phyloP scores from a whole-genome alignment of 495 filamentous ascomycete genomes.

The Cairneyella variabilis region DNA sequence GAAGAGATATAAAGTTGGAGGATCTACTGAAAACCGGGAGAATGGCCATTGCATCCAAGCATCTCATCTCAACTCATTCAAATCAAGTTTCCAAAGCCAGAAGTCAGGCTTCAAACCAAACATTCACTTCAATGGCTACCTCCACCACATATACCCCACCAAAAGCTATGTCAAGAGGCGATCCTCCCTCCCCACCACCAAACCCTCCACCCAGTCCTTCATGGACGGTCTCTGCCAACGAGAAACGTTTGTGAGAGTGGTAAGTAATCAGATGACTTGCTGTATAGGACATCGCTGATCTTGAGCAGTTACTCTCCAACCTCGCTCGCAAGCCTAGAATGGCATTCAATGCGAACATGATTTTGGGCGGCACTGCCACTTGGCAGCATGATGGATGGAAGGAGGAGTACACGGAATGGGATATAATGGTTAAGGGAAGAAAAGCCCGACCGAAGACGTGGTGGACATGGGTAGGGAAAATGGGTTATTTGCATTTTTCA shows the following conservation, averaged over 20 bases:
- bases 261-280: neutral
- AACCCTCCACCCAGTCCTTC: slow-evolving; percentile 43
- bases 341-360: neutral
- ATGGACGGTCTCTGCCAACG: slow-evolving; percentile 1
- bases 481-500: neutral
- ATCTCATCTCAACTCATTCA: neutral
- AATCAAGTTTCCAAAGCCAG: no score
- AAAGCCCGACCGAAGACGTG: no score
- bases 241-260: neutral
- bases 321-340: neutral
- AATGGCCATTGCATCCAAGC: neutral
- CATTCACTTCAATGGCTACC: neutral
- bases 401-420: neutral
- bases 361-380: neutral
- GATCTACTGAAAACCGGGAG: neutral
- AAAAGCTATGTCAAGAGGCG: slow-evolving; percentile 32
- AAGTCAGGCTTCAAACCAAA: neutral
- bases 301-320: neutral
- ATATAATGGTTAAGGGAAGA: neutral
- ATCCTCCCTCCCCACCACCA: slow-evolving; percentile 43
- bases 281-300: neutral
- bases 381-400: neutral
- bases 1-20: neutral
- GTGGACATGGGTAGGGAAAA: no score
- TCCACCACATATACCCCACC: neutral